Evolutionary conservation across 202 grass and related monocot species (phyloP).

Genomic region (Panicum hallii): DNA sequence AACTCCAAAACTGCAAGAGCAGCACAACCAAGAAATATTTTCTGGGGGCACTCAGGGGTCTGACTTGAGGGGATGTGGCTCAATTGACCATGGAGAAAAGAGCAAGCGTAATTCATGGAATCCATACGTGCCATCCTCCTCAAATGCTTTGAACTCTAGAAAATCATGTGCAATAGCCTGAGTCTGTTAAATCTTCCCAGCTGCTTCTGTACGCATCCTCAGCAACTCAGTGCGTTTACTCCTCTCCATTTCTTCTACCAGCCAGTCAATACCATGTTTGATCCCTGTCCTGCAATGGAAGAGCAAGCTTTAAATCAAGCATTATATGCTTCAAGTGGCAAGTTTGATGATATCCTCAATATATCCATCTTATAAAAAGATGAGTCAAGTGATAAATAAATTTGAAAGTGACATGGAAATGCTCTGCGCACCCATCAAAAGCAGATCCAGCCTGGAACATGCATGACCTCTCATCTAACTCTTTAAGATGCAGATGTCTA

Average conservation of each 20-base stretch:
- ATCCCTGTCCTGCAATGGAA: slow-evolving; percentile 77
- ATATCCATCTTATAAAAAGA: neutral
- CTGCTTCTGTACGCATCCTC: slow-evolving; percentile 59
- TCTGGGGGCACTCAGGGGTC: neutral
- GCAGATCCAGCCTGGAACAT: slow-evolving; percentile 87
- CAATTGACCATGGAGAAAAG: neutral
- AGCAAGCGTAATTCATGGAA: slow-evolving; percentile 10
- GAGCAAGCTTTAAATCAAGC: neutral
- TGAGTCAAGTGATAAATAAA: slow-evolving; percentile 11
- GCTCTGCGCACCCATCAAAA: slow-evolving; percentile 81
- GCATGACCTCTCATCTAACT: slow-evolving; percentile 74
- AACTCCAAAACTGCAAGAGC: slow-evolving; percentile 13
- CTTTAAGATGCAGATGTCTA: slow-evolving; percentile 92
- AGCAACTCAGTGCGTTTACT: slow-evolving; percentile 79
- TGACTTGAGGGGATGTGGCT: slow-evolving; percentile 5
- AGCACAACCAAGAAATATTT: slow-evolving; percentile 30
- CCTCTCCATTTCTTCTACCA: slow-evolving; percentile 85
- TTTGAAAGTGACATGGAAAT: slow-evolving; percentile 7
- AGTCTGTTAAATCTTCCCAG: slow-evolving; percentile 63
- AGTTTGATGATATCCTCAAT: neutral
- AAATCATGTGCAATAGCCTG: slow-evolving; percentile 2
- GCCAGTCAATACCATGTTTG: slow-evolving; percentile 84
- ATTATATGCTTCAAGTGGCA: slow-evolving; percentile 7
- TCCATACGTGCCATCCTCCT: slow-evolving; percentile 30
- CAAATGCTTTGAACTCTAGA: slow-evolving; percentile 36